Base-by-base conservation (phyloP, 2,329 filamentous ascomycete species). In the Xylaria sp. region DNA sequence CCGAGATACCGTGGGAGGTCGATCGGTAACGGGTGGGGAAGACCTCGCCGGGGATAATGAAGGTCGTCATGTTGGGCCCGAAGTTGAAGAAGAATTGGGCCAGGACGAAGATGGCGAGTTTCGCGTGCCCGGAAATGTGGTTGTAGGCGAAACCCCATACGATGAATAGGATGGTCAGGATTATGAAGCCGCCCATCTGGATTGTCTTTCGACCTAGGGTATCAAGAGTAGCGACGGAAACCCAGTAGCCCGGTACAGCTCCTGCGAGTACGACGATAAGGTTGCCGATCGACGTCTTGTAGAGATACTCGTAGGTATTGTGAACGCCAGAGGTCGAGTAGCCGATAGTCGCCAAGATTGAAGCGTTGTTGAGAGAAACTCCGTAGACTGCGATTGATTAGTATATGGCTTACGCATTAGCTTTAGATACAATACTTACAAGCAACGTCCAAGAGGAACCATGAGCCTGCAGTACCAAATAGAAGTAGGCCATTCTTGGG, bases 181-280 rank as follows among this genome's bases (percentile, higher is more conserved):
- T 85, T 59, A 81, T 78, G 78, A 90, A 91, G 30, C 88, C 89
- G 68, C 83, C 85, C 64, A 92, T 80, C 81, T 93, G 93, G 65
- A 95, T 93, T 1, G 91, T 88, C 83, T 93, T 94, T 75, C 92
- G 90, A 62, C 92, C 92, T 14, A 94, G 75, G 1, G 86, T 92
- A 79, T 95, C 92, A 65, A 93, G 88, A 1, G 88, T 89, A 1
- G 89, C 89, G 5, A 94, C 92, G 0, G 91, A 92, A 17, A 93
- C 86, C 92, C 92, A 94, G 83, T 94, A 94, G 14, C 92, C 92
- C 0, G 92, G 92, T 14, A 94, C 92, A 56, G 92, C 90, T 65
- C 92, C 92, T 3, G 92, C 92, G 67, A 92, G 88, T 73, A 94
- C 89, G 59, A 94, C 86, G 72, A 94, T 93, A 73, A 94, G 81